Conservation (phyloP, 768 basidiomycete genomes). For the Chalciporus sphaerocephalus region DNA sequence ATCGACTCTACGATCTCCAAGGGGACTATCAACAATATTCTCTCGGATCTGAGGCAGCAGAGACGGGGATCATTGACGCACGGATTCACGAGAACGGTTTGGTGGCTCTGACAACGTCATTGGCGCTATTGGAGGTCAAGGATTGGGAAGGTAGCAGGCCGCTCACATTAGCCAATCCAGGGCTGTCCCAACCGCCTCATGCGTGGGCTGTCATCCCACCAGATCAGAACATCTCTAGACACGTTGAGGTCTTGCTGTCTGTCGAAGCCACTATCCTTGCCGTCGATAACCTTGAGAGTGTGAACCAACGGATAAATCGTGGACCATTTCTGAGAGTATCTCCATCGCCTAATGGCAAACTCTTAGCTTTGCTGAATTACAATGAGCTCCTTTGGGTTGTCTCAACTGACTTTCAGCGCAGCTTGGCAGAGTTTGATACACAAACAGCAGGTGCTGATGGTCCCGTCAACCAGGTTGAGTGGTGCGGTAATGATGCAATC, state of each 20-base stretch:
- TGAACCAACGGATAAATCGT: slow-evolving; percentile 83
- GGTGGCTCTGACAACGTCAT: slow-evolving; percentile 74
- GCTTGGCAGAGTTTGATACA: slow-evolving; percentile 83
- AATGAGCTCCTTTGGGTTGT: slow-evolving; percentile 83
- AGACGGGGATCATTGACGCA: slow-evolving; percentile 81
- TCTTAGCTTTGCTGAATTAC: slow-evolving; percentile 77
- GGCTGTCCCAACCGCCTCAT: slow-evolving; percentile 70
- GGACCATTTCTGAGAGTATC: slow-evolving; percentile 87
- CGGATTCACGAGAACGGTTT: slow-evolving; percentile 83
- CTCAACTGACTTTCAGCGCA: slow-evolving; percentile 89
- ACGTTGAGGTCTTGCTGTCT: slow-evolving; percentile 85
- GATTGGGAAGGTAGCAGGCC: slow-evolving; percentile 83
- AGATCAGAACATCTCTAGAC: slow-evolving; percentile 82
- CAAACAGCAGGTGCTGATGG: slow-evolving; percentile 53
- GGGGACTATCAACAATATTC: slow-evolving; percentile 84
- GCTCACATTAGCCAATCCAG: slow-evolving; percentile 71
- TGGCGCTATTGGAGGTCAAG: slow-evolving; percentile 80
- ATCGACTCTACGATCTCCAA: slow-evolving; percentile 84
- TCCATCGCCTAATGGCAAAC: slow-evolving; percentile 92
- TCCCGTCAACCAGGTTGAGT: slow-evolving; percentile 68
- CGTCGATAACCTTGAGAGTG: slow-evolving; percentile 83
- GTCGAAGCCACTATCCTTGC: slow-evolving; percentile 74
- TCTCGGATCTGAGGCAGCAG: slow-evolving; percentile 75
- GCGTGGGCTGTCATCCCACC: slow-evolving; percentile 90
- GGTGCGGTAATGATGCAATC: slow-evolving; percentile 97